Evolutionary conservation across 2,329 filamentous ascomycete genomes (phyloP), one percentile per base, ranked within the genome.

Genomic region (Arthrobotrys musiformis): DNA sequence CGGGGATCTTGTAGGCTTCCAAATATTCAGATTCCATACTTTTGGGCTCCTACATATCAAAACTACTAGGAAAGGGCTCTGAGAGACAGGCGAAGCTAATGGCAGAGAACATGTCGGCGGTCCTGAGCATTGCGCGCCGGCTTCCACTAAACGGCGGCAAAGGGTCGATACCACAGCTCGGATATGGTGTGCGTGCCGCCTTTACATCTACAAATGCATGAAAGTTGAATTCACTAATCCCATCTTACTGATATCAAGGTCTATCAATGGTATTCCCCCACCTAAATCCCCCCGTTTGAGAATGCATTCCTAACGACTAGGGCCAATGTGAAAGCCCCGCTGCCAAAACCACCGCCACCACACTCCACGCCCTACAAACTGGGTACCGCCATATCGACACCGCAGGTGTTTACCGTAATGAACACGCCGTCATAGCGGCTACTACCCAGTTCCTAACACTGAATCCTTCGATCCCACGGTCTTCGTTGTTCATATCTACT

Each of bases 321-420:
- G 19, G 9, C 22, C 7, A 42, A 5, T 11, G 5, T 24, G 30
- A 7, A 80, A 81, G 85, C 78, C 81, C 84, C 9, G 82, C 83
- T 5, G 81, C 82, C 5, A 82, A 83, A 35, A 84, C 85, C 35
- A 82, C 84, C 40, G 85, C 84, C 8, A 70, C 73, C 13, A 77
- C 73, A 64, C 82, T 84, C 11, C 83, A 87, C 78, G 87, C 87
- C 2, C 80, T 89, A 42, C 83, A 83, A 5, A 82, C 83, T 22
- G 87, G 88, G 24, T 89, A 89, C 80, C 86, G 87, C 62, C 88
- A 89, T 80, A 83, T 90, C 78, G 89, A 90, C 82, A 88, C 86
- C 0, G 88, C 89, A 1, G 85, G 86, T 9, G 84, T 82, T 24
- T 90, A 90, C 81, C 83, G 83, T 40, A 90, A 90, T 79, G 89